Conservation (phyloP, 164 flowering plant genomes). For the Brasenia schreberi region DNA sequence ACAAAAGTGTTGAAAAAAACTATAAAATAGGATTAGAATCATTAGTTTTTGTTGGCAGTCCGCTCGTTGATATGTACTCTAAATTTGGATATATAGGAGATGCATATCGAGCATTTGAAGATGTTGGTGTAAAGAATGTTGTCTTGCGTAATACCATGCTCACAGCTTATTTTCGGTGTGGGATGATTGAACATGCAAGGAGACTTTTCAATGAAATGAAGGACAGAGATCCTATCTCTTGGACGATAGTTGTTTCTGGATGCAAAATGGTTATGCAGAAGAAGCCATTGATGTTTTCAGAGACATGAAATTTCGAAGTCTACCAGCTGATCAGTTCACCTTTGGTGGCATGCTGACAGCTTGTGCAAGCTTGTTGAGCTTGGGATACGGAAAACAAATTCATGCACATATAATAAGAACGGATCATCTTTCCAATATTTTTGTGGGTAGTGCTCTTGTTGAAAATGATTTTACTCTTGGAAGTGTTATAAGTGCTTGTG, state of each 20-base stretch:
- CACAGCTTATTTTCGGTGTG: constrained; percentile 26
- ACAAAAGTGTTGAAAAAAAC: too few species aligned
- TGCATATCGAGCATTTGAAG: constrained; percentile 36
- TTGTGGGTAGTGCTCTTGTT: constrained; percentile 78
- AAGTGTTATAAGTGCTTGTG: constrained; percentile 84
- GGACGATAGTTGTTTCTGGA: constrained; percentile 85
- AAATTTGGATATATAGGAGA: constrained; percentile 21
- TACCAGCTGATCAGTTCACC: constrained; percentile 60
- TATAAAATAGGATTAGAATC: constrained; percentile 15
- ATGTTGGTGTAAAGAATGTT: constrained; percentile 24
- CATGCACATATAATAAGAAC: constrained; percentile 51
- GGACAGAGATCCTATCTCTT: constrained; percentile 53
- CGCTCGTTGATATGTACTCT: constrained; percentile 19
- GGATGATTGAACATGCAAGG: constrained; percentile 23
- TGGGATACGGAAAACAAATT: constrained; percentile 56
- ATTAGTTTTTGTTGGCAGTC: constrained; percentile 17
- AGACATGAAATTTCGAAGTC: constrained; percentile 43
- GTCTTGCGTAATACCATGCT: constrained; percentile 49
- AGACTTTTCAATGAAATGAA: constrained; percentile 29
- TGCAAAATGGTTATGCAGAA: constrained; percentile 38
- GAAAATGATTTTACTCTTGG: constrained; percentile 73
- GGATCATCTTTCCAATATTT: constrained; percentile 31
- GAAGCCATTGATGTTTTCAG: constrained; percentile 47
- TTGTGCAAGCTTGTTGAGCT: constrained; percentile 48
- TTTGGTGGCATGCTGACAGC: constrained; percentile 75